These are phyloP conservation scores for Schwanniomyces etchellsii DNA, from an alignment of 1,139 yeast genomes.

Conservation along the genomic window DNA sequence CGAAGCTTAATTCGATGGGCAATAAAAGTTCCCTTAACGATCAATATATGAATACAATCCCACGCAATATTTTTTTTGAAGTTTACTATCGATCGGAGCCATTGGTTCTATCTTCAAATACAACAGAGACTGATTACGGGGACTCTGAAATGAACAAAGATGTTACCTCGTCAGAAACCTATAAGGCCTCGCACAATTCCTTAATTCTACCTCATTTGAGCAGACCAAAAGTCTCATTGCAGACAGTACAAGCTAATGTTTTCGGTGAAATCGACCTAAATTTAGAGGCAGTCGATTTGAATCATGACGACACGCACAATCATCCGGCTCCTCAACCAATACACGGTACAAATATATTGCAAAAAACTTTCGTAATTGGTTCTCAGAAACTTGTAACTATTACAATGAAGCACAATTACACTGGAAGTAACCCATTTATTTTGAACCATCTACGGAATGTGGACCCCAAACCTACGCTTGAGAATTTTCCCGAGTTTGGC, in stretches of 20 bases:
- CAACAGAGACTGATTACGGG: slow-evolving; percentile 16
- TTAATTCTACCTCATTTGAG: slow-evolving; percentile 29
- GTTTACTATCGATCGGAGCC: slow-evolving; percentile 45
- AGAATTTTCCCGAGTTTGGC: slow-evolving; percentile 72
- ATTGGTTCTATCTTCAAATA: slow-evolving; percentile 11
- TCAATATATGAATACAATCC: slow-evolving; percentile 19
- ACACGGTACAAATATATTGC: slow-evolving; percentile 12
- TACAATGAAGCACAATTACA: slow-evolving; percentile 49
- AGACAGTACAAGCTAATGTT: slow-evolving; percentile 53
- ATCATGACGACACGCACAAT: slow-evolving; percentile 7
- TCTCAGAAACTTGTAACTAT: slow-evolving; percentile 33
- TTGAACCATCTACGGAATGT: slow-evolving; percentile 49
- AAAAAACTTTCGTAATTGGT: slow-evolving; percentile 30
- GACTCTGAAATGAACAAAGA: slow-evolving; percentile 8
- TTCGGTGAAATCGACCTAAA: slow-evolving; percentile 52
- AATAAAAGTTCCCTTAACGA: neutral
- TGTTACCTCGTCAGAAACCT: neutral
- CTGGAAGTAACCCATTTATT: slow-evolving; percentile 63
- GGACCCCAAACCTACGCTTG: slow-evolving; percentile 50
- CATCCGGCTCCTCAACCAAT: slow-evolving; percentile 7
- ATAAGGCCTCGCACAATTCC: slow-evolving; percentile 9
- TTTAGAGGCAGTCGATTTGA: slow-evolving; percentile 10
- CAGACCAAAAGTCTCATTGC: slow-evolving; percentile 44
- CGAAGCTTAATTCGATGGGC: slow-evolving; percentile 12
- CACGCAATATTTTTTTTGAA: slow-evolving; percentile 67